Base-by-base conservation (phyloP, 192 early-diverging fungal genomes). In the Entomortierella parvispora region DNA sequence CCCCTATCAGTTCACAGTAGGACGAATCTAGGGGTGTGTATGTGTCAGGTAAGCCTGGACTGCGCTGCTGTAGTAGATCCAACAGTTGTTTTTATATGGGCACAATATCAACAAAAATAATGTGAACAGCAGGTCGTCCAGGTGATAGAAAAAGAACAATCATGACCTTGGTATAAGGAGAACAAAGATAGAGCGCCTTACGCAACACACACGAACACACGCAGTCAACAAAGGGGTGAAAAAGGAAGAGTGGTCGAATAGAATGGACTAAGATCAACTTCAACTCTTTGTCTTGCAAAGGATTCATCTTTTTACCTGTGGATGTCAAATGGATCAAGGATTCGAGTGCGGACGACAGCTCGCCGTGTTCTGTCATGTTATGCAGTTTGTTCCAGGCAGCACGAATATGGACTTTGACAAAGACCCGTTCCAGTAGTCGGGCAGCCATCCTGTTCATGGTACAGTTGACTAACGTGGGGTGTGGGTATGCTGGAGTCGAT, bases 371-470 rank as follows among this genome's bases (percentile, higher is more conserved):
- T n/a, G 67, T 81, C 68, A 81, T 67, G 48, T 69, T 81, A 29
- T 81, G 67, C n/a, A 81, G 68, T 34, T 81, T 81, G 68, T 81
- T 81, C 80, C 80, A 81, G 23, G 80, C 80, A 51, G 71, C 62
- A 17, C 80, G 80, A 60, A 81, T 81, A 22, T 76, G 72, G 53
- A 68, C 72, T 53, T 76, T 76, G 40, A 76, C 72, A 67, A 76
- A 76, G 37, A 76, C 72, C 34, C 72, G 58, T 44, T 76, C 72
- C 52, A 76, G 37, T 15, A 76, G 59, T 45, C 65, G 32, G 20
- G 72, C 46, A 22, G 72, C 72, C 72, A 76, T 76, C 44, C 57
- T 64, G 48, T 65, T 71, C 69, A 71, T 71, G 43, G 34, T 40
- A n/a, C n/a, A n/a, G n/a, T n/a, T n/a, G n/a, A n/a, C n/a, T n/a